phyloP scores from a whole-genome alignment of 2,329 filamentous ascomycete species.

The Grosmannia penicillata region DNA sequence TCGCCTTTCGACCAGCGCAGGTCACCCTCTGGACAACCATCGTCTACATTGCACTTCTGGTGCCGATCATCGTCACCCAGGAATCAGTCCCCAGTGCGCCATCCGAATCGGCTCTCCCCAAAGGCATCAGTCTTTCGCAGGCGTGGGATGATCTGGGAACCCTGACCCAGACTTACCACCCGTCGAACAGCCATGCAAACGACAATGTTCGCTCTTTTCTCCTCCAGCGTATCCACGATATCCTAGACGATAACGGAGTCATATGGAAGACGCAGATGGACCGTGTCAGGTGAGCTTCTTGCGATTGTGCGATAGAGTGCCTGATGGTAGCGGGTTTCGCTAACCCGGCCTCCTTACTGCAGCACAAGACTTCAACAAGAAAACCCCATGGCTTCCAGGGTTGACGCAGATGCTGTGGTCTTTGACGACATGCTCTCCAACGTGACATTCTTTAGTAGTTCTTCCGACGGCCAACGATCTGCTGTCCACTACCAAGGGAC shows the following conservation, averaged over 20 bases:
- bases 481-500: slow-evolving; percentile 78
- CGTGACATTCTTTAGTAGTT: slow-evolving; percentile 44
- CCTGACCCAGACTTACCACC: slow-evolving; percentile 65
- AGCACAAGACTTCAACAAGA: background rate
- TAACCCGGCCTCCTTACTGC: too few species aligned
- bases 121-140: slow-evolving; percentile 66
- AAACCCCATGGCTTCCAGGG: background rate
- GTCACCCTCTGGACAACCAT: slow-evolving; percentile 68
- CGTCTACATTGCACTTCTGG: slow-evolving; percentile 64
- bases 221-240: slow-evolving; percentile 52
- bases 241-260: slow-evolving; percentile 47
- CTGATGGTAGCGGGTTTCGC: too few species aligned
- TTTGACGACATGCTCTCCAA: slow-evolving; percentile 74
- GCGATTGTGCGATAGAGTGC: too few species aligned
- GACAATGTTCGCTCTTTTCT: slow-evolving; percentile 68
- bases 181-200: slow-evolving; percentile 76
- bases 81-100: slow-evolving; percentile 59
- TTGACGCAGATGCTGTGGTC: slow-evolving; percentile 31
- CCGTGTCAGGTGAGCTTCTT: background rate
- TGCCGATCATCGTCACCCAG: slow-evolving; percentile 59
- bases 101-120: slow-evolving; percentile 26
- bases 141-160: slow-evolving; percentile 73
- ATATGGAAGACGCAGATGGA: slow-evolving; percentile 25
- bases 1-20: slow-evolving; percentile 67
- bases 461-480: slow-evolving; percentile 15